Base-by-base conservation (phyloP, 495 filamentous ascomycete genomes). In the Daldinia vernicosa region DNA sequence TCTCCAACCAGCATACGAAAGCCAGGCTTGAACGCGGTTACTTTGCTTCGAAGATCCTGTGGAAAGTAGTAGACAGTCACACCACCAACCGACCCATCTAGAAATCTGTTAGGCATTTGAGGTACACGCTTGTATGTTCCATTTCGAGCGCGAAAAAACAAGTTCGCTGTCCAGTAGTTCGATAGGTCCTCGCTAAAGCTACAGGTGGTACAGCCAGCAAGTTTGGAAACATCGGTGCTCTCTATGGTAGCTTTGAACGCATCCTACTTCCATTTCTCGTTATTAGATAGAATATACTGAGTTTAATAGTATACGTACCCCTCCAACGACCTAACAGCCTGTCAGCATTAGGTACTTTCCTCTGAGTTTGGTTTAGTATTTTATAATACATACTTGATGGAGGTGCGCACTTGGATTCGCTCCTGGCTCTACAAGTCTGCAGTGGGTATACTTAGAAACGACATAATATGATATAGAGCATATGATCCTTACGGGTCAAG, bases 1-100 rank as follows among this genome's bases (percentile, higher is more conserved):
- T 74, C 55, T 35, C 68, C 71, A 26, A 69, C 63, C 0, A 74
- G 52, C 63, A 68, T 71, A 26, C 63, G 64, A 64, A 74, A 74
- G 4, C 64, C 60, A 53, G 72, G 72, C 52, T 70, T 72, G 55
- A 81, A 80, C 19, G 75, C 74, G 1, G 79, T 81, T 17, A 75
- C 71, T 15, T 74, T 75, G 51, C 69, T 75, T 0, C 55, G 68
- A 28, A 74, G 77, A 57, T 78, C 76, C 24, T 76, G 69, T 4
- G 78, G 55, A 27, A 77, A 79, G 66, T 84, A 84, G 74, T 84
- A 84, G n/a, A 83, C 77, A 0, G 76, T 80, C 74, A 82, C 76
- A 22, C 80, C 82, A 22, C 81, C 82, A 8, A 69, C 30, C 3
- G 71, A 43, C 4, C 62, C 67, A 17, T 71, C 57, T 5, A 80